Evolutionary conservation across 805 yeast species (phyloP).

Genomic region (Candida insectorum): DNA sequence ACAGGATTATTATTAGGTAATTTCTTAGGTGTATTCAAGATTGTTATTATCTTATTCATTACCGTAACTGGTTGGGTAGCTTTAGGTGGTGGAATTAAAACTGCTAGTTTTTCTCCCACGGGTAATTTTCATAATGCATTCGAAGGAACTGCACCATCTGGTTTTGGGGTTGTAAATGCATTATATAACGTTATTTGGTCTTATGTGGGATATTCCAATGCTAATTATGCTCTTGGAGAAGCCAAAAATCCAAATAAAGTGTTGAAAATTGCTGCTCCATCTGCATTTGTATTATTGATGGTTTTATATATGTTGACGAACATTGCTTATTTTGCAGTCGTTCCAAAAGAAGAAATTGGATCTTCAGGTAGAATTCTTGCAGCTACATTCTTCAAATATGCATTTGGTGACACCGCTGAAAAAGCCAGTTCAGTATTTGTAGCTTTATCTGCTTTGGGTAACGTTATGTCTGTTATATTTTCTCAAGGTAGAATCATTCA

Average conservation of each 20-base stretch:
- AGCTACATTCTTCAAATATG: slow-evolving; percentile 69
- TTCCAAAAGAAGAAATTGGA: slow-evolving; percentile 60
- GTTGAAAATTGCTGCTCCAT: slow-evolving; percentile 70
- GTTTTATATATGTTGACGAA: slow-evolving; percentile 72
- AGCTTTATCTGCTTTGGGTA: slow-evolving; percentile 78
- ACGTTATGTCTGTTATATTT: slow-evolving; percentile 74
- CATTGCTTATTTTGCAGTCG: slow-evolving; percentile 79
- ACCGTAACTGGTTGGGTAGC: slow-evolving; percentile 82
- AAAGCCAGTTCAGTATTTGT: slow-evolving; percentile 76
- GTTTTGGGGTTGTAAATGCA: slow-evolving; percentile 72
- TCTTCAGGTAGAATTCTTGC: slow-evolving; percentile 69
- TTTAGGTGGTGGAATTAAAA: slow-evolving; percentile 63
- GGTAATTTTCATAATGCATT: slow-evolving; percentile 61
- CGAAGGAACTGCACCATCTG: slow-evolving; percentile 50
- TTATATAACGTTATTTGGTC: slow-evolving; percentile 84
- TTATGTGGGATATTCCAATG: slow-evolving; percentile 78
- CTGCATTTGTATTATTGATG: slow-evolving; percentile 58
- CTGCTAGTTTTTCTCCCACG: slow-evolving; percentile 46
- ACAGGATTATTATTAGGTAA: slow-evolving; percentile 64
- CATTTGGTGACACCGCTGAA: slow-evolving; percentile 66
- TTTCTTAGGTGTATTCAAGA: slow-evolving; percentile 66
- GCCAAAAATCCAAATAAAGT: slow-evolving; percentile 69
- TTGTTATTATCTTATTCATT: slow-evolving; percentile 67
- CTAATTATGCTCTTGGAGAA: slow-evolving; percentile 80
- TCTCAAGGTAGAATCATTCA: slow-evolving; percentile 81